phyloP scores from a whole-genome alignment of 768 basidiomycete species.

The Rhizopogon salebrosus region DNA sequence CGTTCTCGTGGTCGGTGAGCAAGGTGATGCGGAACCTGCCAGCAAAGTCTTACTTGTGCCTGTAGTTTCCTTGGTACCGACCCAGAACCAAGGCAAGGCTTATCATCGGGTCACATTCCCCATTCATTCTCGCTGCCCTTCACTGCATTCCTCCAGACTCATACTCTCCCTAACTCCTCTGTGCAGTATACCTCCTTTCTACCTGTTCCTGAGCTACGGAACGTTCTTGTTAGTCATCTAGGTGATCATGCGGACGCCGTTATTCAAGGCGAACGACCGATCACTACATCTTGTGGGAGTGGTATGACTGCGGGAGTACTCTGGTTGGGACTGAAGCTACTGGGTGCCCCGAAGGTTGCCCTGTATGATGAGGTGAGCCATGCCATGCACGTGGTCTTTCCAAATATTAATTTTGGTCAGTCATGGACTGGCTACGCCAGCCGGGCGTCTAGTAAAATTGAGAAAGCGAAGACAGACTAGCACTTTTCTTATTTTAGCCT shows the following conservation, averaged over 20 bases:
- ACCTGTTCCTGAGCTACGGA: constrained; percentile 49
- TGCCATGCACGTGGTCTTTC: constrained; percentile 5
- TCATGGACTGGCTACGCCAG: constrained; percentile 95
- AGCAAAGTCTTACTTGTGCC: constrained; percentile 2
- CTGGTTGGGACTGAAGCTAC: constrained; percentile 84
- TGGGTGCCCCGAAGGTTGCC: constrained; percentile 57
- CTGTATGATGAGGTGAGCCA: constrained; percentile 88
- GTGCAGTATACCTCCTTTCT: constrained; percentile 56
- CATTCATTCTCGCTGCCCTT: constrained; percentile 84
- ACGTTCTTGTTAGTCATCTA: constrained; percentile 57
- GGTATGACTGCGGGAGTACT: constrained; percentile 97
- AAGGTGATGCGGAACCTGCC: background rate
- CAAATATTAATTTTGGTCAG: constrained; percentile 36
- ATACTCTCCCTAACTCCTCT: constrained; percentile 28
- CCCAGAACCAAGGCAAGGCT: constrained; percentile 84
- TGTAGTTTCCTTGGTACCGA: constrained; percentile 72
- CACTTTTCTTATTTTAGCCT: background rate
- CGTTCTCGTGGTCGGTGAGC: constrained; percentile 74
- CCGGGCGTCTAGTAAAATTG: constrained; percentile 69
- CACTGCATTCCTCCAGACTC: constrained; percentile 56
- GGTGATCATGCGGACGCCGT: constrained; percentile 58
- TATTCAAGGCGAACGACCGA: constrained; percentile 50
- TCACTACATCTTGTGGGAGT: constrained; percentile 85
- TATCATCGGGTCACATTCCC: constrained; percentile 92
- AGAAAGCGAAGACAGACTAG: constrained; percentile 35